Conservation (phyloP, 2,329 filamentous ascomycete species). For the Mariannaea elegans region DNA sequence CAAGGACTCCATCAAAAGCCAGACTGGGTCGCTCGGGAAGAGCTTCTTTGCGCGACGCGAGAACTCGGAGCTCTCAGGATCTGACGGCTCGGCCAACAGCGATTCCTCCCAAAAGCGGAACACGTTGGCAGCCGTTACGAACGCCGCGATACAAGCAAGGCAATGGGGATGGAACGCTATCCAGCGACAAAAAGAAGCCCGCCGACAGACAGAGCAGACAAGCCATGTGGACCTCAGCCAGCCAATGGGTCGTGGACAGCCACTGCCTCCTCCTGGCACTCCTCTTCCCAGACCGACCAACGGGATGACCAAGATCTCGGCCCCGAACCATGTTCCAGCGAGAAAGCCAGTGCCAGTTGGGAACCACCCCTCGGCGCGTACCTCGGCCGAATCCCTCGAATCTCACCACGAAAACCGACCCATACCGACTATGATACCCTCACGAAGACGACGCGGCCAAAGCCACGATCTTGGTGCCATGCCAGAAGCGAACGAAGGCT, state of each 20-base stretch:
- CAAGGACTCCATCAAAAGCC: constrained; percentile 51
- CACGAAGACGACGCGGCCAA: constrained; percentile 49
- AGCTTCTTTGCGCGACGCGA: constrained; percentile 53
- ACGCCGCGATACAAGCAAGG: constrained; percentile 63
- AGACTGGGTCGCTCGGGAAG: constrained; percentile 50
- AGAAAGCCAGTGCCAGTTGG: constrained; percentile 71
- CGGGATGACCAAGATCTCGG: constrained; percentile 64
- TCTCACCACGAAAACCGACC: constrained; percentile 29
- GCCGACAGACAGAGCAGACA: constrained; percentile 44
- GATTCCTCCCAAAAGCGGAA: constrained; percentile 54
- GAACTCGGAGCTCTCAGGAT: constrained; percentile 46
- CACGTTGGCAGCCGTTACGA: constrained; percentile 63
- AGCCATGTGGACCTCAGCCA: constrained; percentile 60
- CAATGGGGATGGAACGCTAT: constrained; percentile 69
- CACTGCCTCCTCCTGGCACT: constrained; percentile 81
- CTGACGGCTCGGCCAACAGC: constrained; percentile 47
- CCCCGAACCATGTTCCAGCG: constrained; percentile 65
- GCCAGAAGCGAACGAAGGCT: constrained; percentile 50
- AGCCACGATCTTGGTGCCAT: constrained; percentile 40
- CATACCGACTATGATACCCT: constrained; percentile 42
- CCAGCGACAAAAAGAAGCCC: constrained; percentile 58
- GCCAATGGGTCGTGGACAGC: constrained; percentile 84
- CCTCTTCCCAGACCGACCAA: constrained; percentile 76
- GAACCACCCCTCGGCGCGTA: constrained; percentile 43
- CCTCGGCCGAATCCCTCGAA: constrained; percentile 33